phyloP scores from a whole-genome alignment of 2,329 filamentous ascomycete species.

The Pyricularia sp. region DNA sequence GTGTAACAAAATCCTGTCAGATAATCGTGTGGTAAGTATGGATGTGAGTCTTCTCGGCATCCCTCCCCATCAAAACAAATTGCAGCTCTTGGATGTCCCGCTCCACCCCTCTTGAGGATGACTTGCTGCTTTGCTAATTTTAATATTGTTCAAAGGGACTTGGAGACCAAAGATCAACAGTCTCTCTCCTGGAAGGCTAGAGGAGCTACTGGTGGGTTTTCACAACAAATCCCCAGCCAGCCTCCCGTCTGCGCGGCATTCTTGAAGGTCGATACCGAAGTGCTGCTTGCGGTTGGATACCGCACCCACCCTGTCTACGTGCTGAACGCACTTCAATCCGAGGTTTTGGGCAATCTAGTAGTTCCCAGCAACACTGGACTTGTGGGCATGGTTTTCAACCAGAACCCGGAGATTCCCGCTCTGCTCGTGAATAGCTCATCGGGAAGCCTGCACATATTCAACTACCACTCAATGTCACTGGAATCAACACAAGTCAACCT shows the following conservation, averaged over 20 bases:
- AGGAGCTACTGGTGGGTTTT: constrained; percentile 3
- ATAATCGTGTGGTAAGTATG: neutral
- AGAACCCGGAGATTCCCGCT: constrained; percentile 15
- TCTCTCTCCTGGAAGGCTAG: constrained; percentile 7
- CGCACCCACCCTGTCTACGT: constrained; percentile 14
- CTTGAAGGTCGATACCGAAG: constrained; percentile 4
- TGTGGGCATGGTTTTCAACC: constrained; percentile 17
- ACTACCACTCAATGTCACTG: neutral
- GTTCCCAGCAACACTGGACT: constrained; percentile 14
- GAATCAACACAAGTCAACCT: neutral
- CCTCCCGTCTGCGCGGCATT: constrained; percentile 11
- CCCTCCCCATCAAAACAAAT: neutral
- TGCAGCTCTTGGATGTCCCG: neutral
- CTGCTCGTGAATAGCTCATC: constrained; percentile 15
- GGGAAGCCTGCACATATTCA: constrained; percentile 7
- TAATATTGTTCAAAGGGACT: neutral
- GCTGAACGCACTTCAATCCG: constrained; percentile 13
- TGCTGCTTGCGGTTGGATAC: constrained; percentile 16
- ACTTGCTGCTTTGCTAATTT: too few relatives aligned
- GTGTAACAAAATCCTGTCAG: neutral
- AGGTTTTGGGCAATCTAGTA: constrained; percentile 11
- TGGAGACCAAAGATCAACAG: neutral
- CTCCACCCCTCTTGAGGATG: too few relatives aligned
- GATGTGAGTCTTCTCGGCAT: too few relatives aligned
- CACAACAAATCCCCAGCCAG: constrained; percentile 7